These are phyloP conservation scores for Aspergillus nomiae DNA, from an alignment of 2,329 filamentous ascomycete species.

Conservation along the genomic window DNA sequence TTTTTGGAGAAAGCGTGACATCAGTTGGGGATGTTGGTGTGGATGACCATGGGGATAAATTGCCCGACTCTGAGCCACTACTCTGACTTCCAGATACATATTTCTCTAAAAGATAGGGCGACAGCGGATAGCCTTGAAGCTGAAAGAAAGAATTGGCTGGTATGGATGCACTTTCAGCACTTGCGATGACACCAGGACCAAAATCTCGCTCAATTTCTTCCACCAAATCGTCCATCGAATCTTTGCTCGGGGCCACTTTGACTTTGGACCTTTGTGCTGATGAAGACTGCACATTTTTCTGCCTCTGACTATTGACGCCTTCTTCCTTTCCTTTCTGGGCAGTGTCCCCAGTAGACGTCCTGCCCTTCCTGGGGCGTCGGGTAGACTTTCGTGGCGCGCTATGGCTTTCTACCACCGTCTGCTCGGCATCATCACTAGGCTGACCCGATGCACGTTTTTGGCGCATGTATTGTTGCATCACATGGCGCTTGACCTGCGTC, in stretches of 20 bases:
- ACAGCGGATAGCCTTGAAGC: not conserved
- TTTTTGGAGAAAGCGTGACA: conserved; percentile 29
- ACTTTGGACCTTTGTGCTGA: not conserved
- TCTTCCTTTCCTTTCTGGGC: not conserved
- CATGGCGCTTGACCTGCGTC: conserved; percentile 46
- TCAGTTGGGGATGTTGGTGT: conserved; percentile 18
- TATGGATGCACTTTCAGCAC: not conserved
- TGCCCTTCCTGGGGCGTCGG: conserved; percentile 9
- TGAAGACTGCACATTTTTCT: not conserved
- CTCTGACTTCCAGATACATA: conserved; percentile 12
- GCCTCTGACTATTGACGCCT: not conserved
- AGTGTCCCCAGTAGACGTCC: not conserved
- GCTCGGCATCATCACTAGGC: conserved; percentile 9
- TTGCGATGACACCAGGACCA: not conserved
- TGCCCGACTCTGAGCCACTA: conserved; percentile 13
- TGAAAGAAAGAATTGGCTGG: not conserved
- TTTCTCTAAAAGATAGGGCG: not conserved
- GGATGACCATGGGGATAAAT: conserved; percentile 18
- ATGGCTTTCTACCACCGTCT: conserved; percentile 10
- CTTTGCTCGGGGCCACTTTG: not conserved
- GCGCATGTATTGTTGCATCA: conserved; percentile 47
- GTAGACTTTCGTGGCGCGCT: conserved; percentile 13
- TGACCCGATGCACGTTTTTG: conserved; percentile 32
- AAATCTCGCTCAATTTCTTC: conserved; percentile 6
- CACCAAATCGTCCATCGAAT: not conserved